Evolutionary conservation across 495 filamentous ascomycete species (phyloP), one percentile per base, ranked within the genome.

Genomic region (Cetradonia linearis): DNA sequence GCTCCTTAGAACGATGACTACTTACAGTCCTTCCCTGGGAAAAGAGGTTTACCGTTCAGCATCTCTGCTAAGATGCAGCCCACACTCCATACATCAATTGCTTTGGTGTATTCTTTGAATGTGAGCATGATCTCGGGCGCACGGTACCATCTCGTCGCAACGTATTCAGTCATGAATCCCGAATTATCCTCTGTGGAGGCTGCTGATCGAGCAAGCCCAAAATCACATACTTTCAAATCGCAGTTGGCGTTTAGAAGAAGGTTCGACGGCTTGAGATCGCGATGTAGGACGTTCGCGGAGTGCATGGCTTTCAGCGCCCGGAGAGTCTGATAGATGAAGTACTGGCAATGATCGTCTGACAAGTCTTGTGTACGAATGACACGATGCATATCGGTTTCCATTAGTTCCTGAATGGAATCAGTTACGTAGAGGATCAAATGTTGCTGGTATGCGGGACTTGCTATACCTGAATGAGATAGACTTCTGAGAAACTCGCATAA

Each of bases 111-210:
- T 76, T 96, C 93, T 78, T 99, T 96, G 82, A 99, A 99, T 52
- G 92, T 97, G 78, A 99, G 86, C 94, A 99, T 99, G 73, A 99
- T 99, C 74, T 99, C 94, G 53, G 94, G 94, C 2, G 94, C 93
- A 71, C 94, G 87, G 73, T 99, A 99, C 94, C 94, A 99, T 69
- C 94, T 82, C 57, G 94, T 99, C 50, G 94, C 94, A 58, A 99
- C 94, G 70, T 99, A 99, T 88, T 99, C 94, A 18, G 94, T 99
- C 94, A 99, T 99, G 81, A 97, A 99, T 31, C 94, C 94, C 9
- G 93, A 96, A 75, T 99, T 99, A 72, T 99, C 94, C 66, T 97
- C 94, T 66, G 86, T 93, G 57, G 87, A 95, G 40, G 86, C 92
- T 50, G 89, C 94, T 59, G 85, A 96, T 69, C 94, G 80, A 54